phyloP scores from a whole-genome alignment of 1,284 basidiomycete genomes.

The Melampsora abietis-canadensis region DNA sequence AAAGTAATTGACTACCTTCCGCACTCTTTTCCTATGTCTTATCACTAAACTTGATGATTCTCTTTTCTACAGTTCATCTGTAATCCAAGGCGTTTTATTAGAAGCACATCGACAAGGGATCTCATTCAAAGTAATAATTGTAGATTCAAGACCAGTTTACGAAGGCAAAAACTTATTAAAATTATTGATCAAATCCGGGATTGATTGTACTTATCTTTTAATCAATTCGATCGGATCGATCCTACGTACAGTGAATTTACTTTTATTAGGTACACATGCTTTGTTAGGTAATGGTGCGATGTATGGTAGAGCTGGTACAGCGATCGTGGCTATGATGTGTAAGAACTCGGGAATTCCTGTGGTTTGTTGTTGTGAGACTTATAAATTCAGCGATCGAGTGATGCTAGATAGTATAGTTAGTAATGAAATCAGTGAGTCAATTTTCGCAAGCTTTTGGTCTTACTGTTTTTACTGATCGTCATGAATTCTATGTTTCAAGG shows the following conservation, averaged over 20 bases:
- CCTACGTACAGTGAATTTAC: conserved; percentile 72
- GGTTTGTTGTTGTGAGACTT: conserved; percentile 95
- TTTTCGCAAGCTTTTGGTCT: neutral
- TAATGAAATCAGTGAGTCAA: conserved; percentile 80
- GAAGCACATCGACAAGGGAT: conserved; percentile 64
- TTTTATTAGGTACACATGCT: conserved; percentile 88
- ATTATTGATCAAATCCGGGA: conserved; percentile 67
- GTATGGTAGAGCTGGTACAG: conserved; percentile 90
- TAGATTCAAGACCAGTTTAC: conserved; percentile 89
- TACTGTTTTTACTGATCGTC: neutral
- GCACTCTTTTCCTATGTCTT: too few relatives aligned
- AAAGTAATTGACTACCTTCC: too few relatives aligned
- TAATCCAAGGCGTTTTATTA: conserved; percentile 85
- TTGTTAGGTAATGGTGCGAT: conserved; percentile 92
- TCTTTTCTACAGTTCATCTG: conserved; percentile 67
- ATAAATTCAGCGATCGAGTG: conserved; percentile 93
- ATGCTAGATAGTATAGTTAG: conserved; percentile 91
- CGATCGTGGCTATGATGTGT: conserved; percentile 92
- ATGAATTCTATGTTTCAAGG: conserved; percentile 1
- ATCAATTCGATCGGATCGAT: conserved; percentile 82
- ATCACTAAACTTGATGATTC: neutral
- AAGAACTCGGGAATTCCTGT: conserved; percentile 85
- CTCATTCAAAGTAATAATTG: conserved; percentile 81
- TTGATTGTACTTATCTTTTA: conserved; percentile 86
- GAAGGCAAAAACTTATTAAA: conserved; percentile 82